Evolutionary conservation across 1,284 basidiomycete species (phyloP), one percentile per base, ranked within the genome.

Genomic region (Tetrapyrgos nigripes): DNA sequence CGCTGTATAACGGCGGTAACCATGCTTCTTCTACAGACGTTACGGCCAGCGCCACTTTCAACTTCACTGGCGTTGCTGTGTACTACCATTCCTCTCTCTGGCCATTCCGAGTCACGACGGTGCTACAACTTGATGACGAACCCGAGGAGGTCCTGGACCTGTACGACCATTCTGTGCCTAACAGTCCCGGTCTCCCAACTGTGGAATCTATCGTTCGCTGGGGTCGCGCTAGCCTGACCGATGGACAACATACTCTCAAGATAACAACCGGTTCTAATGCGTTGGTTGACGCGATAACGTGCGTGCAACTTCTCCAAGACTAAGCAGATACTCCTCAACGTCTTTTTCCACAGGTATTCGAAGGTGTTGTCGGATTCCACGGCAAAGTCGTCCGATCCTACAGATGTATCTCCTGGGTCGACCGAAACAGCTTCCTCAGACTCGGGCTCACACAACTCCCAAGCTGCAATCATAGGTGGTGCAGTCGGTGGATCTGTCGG

Each of bases 41-140:
- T 13, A 24, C 27, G 27, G 51, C 51, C n/a, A 43, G 26, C 19
- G 51, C 51, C 21, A n/a, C 44, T 27, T 53, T 53, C 13, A 37
- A 43, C 9, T 53, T 53, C 40, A 44, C 23, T n/a, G 51, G 51
- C 10, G 43, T 54, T 8, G 52, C 40, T 6, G 28, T 54, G 11
- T 54, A 54, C 13, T 54, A 54, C 31, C 35, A 29, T 10, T 28
- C 53, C 5, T 28, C 53, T 8, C 19, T 54, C 6, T 54, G 53
- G 53, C 53, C 44, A 6, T 54, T 45, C 44, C 43, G 35, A 17
- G 44, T 54, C 11, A 29, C 40, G 8, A 54, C 52, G 13, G 44
- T 46, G 8, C 5, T 54, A 8, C 23, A n/a, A 17, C 44, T 54
- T 24, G 53, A 54, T n/a, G 44, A 31, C 21, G 29, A 54, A 47